Evolutionary conservation across 306 rosid species (phyloP).

Genomic region (Macrotyloma uniflorum): DNA sequence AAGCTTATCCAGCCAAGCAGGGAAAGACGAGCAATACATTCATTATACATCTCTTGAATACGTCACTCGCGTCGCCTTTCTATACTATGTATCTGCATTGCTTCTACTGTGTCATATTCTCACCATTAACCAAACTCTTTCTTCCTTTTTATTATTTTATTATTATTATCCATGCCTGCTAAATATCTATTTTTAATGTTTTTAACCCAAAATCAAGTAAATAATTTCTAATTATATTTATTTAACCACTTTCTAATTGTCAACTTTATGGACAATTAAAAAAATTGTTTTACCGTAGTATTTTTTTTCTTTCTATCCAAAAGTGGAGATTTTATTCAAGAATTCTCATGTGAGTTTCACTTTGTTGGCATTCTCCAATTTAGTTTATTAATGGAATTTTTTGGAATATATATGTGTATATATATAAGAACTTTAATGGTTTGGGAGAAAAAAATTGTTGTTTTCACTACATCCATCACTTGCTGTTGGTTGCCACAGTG

Average conservation of each 20-base stretch:
- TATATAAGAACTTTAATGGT: background rate
- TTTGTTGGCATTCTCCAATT: too few species aligned
- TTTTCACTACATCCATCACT: conserved; percentile 60
- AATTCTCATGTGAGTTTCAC: background rate
- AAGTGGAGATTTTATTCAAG: too few species aligned
- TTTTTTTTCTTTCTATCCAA: too few species aligned
- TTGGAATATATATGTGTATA: background rate
- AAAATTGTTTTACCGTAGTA: too few species aligned
- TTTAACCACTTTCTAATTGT: background rate
- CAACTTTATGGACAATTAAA: background rate
- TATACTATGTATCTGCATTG: background rate
- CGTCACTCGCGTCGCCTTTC: background rate
- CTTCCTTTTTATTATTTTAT: background rate
- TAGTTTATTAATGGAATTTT: too few species aligned
- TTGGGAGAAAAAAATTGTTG: conserved; percentile 10
- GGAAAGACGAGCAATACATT: background rate
- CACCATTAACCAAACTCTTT: background rate
- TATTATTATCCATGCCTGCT: background rate
- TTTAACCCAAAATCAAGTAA: background rate
- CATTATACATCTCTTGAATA: background rate
- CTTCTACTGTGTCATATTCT: background rate
- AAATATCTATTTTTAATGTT: background rate
- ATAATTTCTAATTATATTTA: background rate
- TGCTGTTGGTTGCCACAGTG: conserved; percentile 89
- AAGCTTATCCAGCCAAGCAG: conserved; percentile 42